Evolutionary conservation across 176 grass and related monocot genomes (phyloP), one percentile per base, ranked within the genome.

Genomic region (Aegilops tauschii): DNA sequence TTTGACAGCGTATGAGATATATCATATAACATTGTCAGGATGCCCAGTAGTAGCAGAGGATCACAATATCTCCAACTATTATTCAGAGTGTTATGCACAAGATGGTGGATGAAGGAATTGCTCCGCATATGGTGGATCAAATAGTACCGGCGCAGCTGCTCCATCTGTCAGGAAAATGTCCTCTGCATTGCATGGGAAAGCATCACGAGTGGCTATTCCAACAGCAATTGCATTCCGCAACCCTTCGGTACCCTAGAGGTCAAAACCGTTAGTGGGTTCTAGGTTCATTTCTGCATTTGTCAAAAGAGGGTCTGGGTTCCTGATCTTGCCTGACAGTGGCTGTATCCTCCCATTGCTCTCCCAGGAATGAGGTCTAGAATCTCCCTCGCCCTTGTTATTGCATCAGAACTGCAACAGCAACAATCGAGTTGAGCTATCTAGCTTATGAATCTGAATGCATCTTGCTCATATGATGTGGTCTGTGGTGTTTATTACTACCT

Each of bases 81-180:
- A 71, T 31, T 64, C 29, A 39, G 62, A 84, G 39, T 21, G 28
- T 5, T 23, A 12, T 65, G 29, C 36, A 84, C 37, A 87, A 42
- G 49, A 31, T 36, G 30, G 16, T 71, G 65, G 21, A 87, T 71
- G 35, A 25, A 75, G 35, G 76, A 80, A 64, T 45, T 50, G 27
- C 4, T 73, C 12, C 11, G 5, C 17, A 39, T 74, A 45, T 64
- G 71, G 3, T 75, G 36, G 28, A 84, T 62, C 27, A 75, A 45
- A 63, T 45, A 84, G n/a, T 94, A 94, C 95, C 31, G 63, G 86
- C 37, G 90, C 84, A 37, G 84, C 65, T 31, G 90, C 86, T 89
- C 95, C 95, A 65, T 94, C 92, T 77, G 89, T 94, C 7, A 97
- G 82, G 77, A 94, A 97, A 88, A 97, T 93, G 74, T 97, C 90